Evolutionary conservation across 2,329 filamentous ascomycete species (phyloP).

Genomic region (Neofusicoccum sp.): DNA sequence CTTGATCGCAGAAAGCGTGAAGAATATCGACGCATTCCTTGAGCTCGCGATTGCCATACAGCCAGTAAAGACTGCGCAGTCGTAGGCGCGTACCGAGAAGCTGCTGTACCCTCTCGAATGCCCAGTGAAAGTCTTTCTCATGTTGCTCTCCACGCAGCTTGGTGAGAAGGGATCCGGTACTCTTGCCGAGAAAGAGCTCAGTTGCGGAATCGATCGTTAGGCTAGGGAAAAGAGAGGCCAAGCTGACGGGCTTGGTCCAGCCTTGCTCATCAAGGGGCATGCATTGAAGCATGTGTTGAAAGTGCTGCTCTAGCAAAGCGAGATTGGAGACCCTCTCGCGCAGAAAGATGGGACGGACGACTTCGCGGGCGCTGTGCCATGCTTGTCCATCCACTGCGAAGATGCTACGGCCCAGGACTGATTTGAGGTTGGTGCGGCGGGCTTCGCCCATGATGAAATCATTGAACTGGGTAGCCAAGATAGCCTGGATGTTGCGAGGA

Average conservation of each 20-base stretch:
- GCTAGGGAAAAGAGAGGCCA: conserved; percentile 46
- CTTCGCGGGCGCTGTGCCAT: conserved; percentile 41
- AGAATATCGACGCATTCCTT: background rate
- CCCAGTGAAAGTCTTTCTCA: conserved; percentile 1
- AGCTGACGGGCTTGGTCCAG: conserved; percentile 36
- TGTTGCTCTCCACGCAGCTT: background rate
- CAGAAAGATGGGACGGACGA: conserved; percentile 55
- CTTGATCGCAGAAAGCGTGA: conserved; percentile 10
- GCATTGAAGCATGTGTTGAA: conserved; percentile 55
- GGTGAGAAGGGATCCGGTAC: conserved; percentile 31
- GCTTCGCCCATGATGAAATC: conserved; percentile 43
- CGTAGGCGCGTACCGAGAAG: background rate
- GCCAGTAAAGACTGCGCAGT: background rate
- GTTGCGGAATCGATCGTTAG: conserved; percentile 50
- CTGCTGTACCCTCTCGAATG: conserved; percentile 1
- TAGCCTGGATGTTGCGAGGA: conserved; percentile 49
- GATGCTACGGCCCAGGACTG: conserved; percentile 44
- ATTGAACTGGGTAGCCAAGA: conserved; percentile 46
- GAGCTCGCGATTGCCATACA: conserved; percentile 3
- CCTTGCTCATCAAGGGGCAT: conserved; percentile 39
- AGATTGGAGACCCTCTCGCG: conserved; percentile 54
- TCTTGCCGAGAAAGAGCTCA: conserved; percentile 49
- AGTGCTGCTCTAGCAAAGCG: conserved; percentile 59
- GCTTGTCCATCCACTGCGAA: conserved; percentile 47
- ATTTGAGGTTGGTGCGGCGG: conserved; percentile 35